Base-by-base conservation (phyloP, 805 yeast genomes). In the Kodamaea neixiangensis region DNA sequence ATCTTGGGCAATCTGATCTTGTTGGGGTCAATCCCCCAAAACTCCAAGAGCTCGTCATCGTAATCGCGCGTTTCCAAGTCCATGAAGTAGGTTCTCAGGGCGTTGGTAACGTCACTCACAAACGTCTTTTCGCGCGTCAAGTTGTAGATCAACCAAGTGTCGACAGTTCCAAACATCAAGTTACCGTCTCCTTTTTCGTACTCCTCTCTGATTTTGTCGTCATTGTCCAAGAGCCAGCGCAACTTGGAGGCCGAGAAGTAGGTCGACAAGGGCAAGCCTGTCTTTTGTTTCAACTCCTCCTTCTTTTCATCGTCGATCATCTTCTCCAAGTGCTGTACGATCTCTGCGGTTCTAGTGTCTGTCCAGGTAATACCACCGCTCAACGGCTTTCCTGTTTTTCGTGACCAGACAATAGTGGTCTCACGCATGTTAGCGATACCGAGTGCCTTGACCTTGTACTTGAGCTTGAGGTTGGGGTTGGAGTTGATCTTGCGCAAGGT, bases 341-440 rank as follows among this genome's bases (percentile, higher is more conserved):
- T 78, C 15, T 77, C 82, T 7, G 87, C 72, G 38, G 96, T 93
- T 64, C 98, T 81, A 38, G 96, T 88, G 71, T 92, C 98, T 55
- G 93, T 89, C 98, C 98, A 92, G 34, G 92, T 96, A 66, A 92
- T 89, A 62, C 97, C 97, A 65, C 88, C 86, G 64, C 85, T 80
- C 49, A 90, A 79, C 3, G 97, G 96, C 57, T 75, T 72, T 38
- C 97, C 97, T 1, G 97, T 90, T 48, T 75, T 75, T 57, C 83
- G 79, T 51, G 90, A 86, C 97, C 97, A 92, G 45, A 92, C 84
- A 48, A 87, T 78, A 22, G 96, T 86, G 40, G 98, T 92, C 72
- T 92, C 98, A 65, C 98, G 82, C 94, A 93, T 96, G 71, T 91
- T 93, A 47, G 97, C 94, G 58, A 92, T 82, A 20, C 98, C 98